These are phyloP conservation scores for Nakazawaea pomicola DNA, from an alignment of 805 yeast genomes.

Conservation along the genomic window DNA sequence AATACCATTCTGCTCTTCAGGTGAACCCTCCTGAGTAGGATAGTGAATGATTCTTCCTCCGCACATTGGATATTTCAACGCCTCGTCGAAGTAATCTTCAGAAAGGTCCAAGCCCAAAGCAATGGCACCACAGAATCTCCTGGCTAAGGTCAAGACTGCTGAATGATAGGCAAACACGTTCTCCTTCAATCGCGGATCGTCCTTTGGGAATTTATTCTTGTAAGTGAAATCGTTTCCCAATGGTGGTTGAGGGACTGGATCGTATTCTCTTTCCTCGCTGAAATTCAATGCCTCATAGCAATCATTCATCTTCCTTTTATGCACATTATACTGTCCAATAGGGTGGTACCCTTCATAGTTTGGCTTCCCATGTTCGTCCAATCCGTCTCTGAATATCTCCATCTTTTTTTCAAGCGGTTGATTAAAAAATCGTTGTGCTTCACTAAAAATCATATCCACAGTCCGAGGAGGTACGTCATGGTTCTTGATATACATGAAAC, in stretches of 20 bases:
- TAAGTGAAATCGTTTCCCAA: slow-evolving; percentile 20
- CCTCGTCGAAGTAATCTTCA: slow-evolving; percentile 22
- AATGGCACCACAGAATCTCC: slow-evolving; percentile 21
- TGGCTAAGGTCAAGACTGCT: slow-evolving; percentile 20
- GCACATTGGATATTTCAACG: slow-evolving; percentile 22
- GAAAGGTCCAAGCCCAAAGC: slow-evolving; percentile 26
- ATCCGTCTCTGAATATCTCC: slow-evolving; percentile 20
- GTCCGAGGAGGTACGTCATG: slow-evolving; percentile 23
- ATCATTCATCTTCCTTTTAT: slow-evolving; percentile 19
- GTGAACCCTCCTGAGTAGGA: slow-evolving; percentile 23
- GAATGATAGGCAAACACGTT: slow-evolving; percentile 20
- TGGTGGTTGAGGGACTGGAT: slow-evolving; percentile 19
- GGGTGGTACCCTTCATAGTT: slow-evolving; percentile 24
- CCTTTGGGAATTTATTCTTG: slow-evolving; percentile 25
- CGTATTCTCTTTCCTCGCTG: slow-evolving; percentile 22
- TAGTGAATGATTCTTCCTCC: slow-evolving; percentile 30
- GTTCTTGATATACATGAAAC: slow-evolving; percentile 27
- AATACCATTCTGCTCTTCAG: slow-evolving; percentile 27
- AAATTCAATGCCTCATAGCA: slow-evolving; percentile 30
- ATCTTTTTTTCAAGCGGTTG: slow-evolving; percentile 18
- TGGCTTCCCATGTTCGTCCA: slow-evolving; percentile 19
- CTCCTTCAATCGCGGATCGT: slow-evolving; percentile 20
- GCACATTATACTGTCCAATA: slow-evolving; percentile 19
- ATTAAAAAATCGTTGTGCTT: slow-evolving; percentile 23
- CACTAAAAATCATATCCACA: slow-evolving; percentile 18